Percentiles rank a stretch among this genome's conserved stretches.
Evolutionary conservation across 2,329 filamentous ascomycete species (phyloP).

Genomic region (Aspergillus brasiliensis): DNA sequence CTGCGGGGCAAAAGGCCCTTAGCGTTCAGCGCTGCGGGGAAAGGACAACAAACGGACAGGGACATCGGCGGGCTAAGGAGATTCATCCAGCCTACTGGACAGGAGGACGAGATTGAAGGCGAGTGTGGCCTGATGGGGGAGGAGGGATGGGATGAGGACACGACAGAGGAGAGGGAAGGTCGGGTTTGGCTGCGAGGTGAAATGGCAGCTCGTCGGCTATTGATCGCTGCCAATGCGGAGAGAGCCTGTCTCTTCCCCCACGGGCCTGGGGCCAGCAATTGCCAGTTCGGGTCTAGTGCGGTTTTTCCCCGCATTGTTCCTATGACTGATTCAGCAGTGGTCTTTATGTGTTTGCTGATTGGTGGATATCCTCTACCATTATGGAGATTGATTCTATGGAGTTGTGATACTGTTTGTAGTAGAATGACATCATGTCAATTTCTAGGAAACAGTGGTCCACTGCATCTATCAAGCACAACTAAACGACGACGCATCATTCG

Average conservation of each 20-base stretch:
- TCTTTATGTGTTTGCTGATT: too few species aligned
- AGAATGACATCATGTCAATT: too few species aligned
- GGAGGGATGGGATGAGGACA: background rate
- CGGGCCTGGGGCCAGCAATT: background rate
- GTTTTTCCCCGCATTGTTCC: background rate
- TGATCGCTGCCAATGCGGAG: slow-evolving; percentile 1
- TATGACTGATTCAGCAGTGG: too few species aligned
- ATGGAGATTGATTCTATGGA: background rate
- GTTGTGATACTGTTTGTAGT: too few species aligned
- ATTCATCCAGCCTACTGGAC: slow-evolving; percentile 4
- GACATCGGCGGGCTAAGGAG: slow-evolving; percentile 13
- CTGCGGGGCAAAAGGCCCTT: slow-evolving; percentile 10
- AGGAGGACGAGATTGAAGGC: background rate
- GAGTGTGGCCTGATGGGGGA: background rate
- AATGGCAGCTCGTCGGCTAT: slow-evolving; percentile 3
- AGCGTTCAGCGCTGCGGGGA: slow-evolving; percentile 15
- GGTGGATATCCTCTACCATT: background rate
- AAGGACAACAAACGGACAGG: slow-evolving; percentile 1
- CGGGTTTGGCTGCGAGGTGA: background rate
- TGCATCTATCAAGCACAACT: background rate
- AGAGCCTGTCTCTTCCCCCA: background rate
- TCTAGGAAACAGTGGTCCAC: too few species aligned
- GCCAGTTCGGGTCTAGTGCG: background rate
- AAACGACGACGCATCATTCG: background rate
- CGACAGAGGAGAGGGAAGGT: background rate